phyloP scores from a whole-genome alignment of 108 stramenopile species.

The Epipyxis sp. region DNA sequence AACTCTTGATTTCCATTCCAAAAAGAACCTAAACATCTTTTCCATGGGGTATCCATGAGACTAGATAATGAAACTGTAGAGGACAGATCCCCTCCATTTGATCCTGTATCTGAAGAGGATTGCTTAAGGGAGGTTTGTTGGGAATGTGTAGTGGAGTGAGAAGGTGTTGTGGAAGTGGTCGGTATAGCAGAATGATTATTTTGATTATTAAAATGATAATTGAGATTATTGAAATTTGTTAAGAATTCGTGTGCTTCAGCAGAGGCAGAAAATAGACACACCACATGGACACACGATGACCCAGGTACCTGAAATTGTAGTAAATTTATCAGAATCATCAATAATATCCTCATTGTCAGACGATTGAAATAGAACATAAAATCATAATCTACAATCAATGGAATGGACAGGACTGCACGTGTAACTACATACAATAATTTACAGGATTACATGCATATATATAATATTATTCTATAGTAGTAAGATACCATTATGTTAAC shows the following conservation, averaged over 20 bases:
- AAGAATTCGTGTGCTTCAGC: not conserved
- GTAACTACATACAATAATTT: too few species aligned
- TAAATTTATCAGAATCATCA: too few species aligned
- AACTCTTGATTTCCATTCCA: conserved; percentile 37
- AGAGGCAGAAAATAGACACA: not conserved
- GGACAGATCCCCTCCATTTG: not conserved
- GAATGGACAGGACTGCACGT: not conserved
- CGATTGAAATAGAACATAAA: too few species aligned
- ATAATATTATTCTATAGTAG: too few species aligned
- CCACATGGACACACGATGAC: conserved; percentile 8
- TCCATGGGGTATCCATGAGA: not conserved
- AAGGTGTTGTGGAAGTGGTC: not conserved
- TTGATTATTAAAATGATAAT: not conserved
- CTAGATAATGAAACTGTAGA: not conserved
- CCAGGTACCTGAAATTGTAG: not conserved
- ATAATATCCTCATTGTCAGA: too few species aligned
- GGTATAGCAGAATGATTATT: not conserved
- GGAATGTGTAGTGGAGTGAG: not conserved
- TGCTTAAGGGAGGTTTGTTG: not conserved
- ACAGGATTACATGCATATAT: too few species aligned
- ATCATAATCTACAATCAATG: not conserved
- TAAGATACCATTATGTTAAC: conserved; percentile 11
- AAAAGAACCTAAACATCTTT: not conserved
- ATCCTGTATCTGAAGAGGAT: not conserved
- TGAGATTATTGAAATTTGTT: not conserved